A percentile compares a stretch with the other conserved stretches of the same genome.
These are phyloP conservation scores for Aspergillus jensenii DNA, from an alignment of 2,329 filamentous ascomycete species.

Conservation along the genomic window DNA sequence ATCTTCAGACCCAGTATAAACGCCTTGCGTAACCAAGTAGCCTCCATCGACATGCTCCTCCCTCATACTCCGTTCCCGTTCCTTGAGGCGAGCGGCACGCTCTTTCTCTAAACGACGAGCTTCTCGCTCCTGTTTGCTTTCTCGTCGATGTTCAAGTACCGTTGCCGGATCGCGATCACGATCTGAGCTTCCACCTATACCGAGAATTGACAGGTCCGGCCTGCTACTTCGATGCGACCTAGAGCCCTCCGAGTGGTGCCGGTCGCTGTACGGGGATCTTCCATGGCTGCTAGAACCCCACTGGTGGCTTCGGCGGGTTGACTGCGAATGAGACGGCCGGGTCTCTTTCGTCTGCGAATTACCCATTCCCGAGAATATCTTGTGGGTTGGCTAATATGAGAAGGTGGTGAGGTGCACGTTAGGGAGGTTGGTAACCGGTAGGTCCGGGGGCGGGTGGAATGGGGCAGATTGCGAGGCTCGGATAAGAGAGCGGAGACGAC, in stretches of 20 bases:
- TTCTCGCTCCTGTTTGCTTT: slow-evolving; percentile 90
- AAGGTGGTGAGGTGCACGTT: neutral
- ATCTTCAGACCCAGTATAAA: slow-evolving; percentile 89
- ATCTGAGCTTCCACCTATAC: slow-evolving; percentile 51
- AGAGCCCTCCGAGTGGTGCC: slow-evolving; percentile 39
- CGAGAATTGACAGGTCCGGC: slow-evolving; percentile 60
- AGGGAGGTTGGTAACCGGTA: neutral
- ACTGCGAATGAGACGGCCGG: slow-evolving; percentile 31
- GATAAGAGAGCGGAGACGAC: slow-evolving; percentile 21
- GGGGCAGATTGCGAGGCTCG: slow-evolving; percentile 18
- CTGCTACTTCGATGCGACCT: slow-evolving; percentile 55
- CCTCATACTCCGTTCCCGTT: slow-evolving; percentile 83
- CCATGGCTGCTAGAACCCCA: slow-evolving; percentile 28
- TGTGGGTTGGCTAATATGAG: slow-evolving; percentile 5
- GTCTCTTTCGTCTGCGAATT: slow-evolving; percentile 50
- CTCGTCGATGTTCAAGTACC: slow-evolving; percentile 63
- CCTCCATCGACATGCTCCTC: slow-evolving; percentile 95
- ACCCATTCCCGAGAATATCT: slow-evolving; percentile 36
- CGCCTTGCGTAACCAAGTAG: slow-evolving; percentile 88
- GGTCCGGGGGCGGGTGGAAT: slow-evolving; percentile 1
- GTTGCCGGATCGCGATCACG: slow-evolving; percentile 53
- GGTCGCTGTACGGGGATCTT: slow-evolving; percentile 30
- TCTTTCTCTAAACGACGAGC: slow-evolving; percentile 82
- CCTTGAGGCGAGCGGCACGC: slow-evolving; percentile 70
- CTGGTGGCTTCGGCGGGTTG: slow-evolving; percentile 32